Evolutionary conservation across 2,329 filamentous ascomycete species (phyloP).

Genomic region (Diplocarpon rosae): DNA sequence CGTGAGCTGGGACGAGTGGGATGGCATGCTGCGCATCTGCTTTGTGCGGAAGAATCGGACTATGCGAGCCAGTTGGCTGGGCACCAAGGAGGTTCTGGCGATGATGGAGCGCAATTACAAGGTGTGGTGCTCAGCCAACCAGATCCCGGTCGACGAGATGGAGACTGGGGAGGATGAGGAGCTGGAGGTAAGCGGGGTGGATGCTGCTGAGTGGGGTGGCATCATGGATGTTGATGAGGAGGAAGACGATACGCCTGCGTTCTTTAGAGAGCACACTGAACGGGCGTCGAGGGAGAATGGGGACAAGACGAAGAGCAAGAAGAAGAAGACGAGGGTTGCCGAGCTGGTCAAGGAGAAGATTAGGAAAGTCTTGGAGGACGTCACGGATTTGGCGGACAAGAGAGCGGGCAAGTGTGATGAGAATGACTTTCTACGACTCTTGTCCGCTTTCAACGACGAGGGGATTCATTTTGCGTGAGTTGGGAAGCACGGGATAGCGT

Average conservation of each 20-base stretch:
- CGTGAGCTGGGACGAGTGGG: slow-evolving; percentile 91
- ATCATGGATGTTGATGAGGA: slow-evolving; percentile 39
- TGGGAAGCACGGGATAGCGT: not conserved
- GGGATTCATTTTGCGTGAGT: slow-evolving; percentile 66
- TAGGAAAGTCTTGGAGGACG: slow-evolving; percentile 68
- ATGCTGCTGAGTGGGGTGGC: slow-evolving; percentile 39
- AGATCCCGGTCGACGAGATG: slow-evolving; percentile 65
- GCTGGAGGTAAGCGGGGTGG: slow-evolving; percentile 36
- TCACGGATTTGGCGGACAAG: slow-evolving; percentile 71
- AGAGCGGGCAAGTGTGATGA: slow-evolving; percentile 81
- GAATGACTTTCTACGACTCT: slow-evolving; percentile 75
- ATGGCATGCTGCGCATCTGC: slow-evolving; percentile 71
- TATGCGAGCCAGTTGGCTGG: slow-evolving; percentile 68
- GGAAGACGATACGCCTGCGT: slow-evolving; percentile 66
- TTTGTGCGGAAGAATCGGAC: slow-evolving; percentile 91
- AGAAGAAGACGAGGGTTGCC: slow-evolving; percentile 69
- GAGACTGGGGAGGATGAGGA: slow-evolving; percentile 33
- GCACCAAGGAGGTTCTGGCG: slow-evolving; percentile 67
- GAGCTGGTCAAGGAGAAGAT: slow-evolving; percentile 83
- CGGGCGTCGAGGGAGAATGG: slow-evolving; percentile 29
- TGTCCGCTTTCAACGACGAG: slow-evolving; percentile 78
- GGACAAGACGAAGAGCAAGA: slow-evolving; percentile 53
- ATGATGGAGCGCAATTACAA: slow-evolving; percentile 84
- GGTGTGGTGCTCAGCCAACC: slow-evolving; percentile 80
- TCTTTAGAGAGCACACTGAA: slow-evolving; percentile 57